Base-by-base conservation (phyloP, 169 alveolate genomes). In the Theileria annulata region DNA sequence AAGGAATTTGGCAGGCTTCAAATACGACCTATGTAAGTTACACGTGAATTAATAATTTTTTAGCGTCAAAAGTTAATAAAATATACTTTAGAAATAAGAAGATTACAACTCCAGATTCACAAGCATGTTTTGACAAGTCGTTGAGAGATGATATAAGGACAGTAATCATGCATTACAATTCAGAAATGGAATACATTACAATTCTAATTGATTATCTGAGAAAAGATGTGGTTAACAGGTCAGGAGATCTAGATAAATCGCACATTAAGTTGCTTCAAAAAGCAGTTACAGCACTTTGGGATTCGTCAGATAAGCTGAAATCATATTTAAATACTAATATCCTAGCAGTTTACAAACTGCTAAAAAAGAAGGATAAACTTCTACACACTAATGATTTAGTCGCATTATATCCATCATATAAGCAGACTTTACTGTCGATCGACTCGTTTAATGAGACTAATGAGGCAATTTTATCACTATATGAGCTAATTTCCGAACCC, bases 361-460 rank as follows among this genome's bases (percentile, higher is more conserved):
- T 93, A 27, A 87, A 88, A 75, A 94, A 91, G 82, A 90, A 94
- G 79, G 95, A 93, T 64, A 92, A 94, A 37, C 79, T 88, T 25
- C 88, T 88, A 51, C 83, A 54, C 0, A 76, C 89, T 13, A 48
- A 80, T 3, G 89, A 88, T 17, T 67, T 89, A 23, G 54, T 78
- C 37, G 87, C 86, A 27, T 69, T 87, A 12, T 91, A 88, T 71
- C 92, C 91, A 28, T 51, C 80, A 12, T 92, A 91, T 75, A 91
- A 89, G 63, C 77, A 80, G 23, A 71, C 80, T 17, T 19, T 86
- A 66, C 81, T 82, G 17, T 87, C 88, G 21, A 60, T 83, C 5
- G 90, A 88, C 69, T 59, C 72, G 1, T 87, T 77, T 19, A 75
- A 67, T n/a, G 75, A 60, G 10, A 69, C 79, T 17, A 49, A 80